Evolutionary conservation across 2,329 filamentous ascomycete species (phyloP), one percentile per base, ranked within the genome.

Genomic region (Penicillium sp.): DNA sequence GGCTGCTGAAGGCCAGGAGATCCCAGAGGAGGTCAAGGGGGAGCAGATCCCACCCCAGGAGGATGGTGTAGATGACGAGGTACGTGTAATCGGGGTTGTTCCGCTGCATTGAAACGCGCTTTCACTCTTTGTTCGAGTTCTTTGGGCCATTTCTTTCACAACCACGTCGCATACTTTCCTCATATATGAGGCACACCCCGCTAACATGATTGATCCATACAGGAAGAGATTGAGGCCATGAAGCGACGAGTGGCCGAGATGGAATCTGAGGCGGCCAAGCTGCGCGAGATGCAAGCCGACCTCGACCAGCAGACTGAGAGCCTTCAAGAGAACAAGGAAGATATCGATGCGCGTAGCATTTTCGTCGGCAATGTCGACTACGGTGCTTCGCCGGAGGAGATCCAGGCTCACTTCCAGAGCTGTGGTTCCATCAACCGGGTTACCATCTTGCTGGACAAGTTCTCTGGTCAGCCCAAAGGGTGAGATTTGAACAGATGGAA

Each of bases 311-410:
- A 94, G 70, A 88, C 86, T 62, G 87, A 91, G 64, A 90, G 90
- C 67, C 82, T 94, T 61, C 86, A 89, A 65, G 94, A 97, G 73
- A 92, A 93, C 80, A 96, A 95, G 78, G 93, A 97, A 75, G 95
- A 97, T 67, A 87, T 99, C 59, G 94, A 99, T 78, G 88, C 88
- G 66, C 88, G 94, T 70, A 97, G 92, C 78, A 92, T 99, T 77
- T 99, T 99, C 75, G 94, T 99, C 45, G 94, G 94, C 67, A 99
- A 99, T 69, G 94, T 99, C 65, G 94, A 99, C 78, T 99, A 99
- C 77, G 93, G 91, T 62, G 93, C 93, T 23, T 95, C 92, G 29
- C 94, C 94, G 2, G 94, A 99, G 78, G 94, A 99, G 80, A 94
- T 99, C 59, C 94, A 99, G 81, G 91, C 92, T 59, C 94, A 99